Conservation (phyloP, 2,329 filamentous ascomycete genomes). For the Knufia fluminis region DNA sequence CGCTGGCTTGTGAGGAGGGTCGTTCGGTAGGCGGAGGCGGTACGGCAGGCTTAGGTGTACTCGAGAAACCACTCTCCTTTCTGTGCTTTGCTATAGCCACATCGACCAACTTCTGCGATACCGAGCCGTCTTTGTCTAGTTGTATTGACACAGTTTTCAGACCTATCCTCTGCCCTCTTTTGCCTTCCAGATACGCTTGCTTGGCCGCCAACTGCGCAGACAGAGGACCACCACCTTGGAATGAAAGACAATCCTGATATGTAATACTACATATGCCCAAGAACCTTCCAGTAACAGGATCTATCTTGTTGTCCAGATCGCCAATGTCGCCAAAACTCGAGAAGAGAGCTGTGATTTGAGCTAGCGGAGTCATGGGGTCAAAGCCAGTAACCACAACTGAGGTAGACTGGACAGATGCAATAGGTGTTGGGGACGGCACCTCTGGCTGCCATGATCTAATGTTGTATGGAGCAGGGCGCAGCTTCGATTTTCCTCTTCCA, state of each 20-base stretch:
- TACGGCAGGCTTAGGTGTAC: conserved; percentile 23
- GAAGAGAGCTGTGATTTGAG: conserved; percentile 67
- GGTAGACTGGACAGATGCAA: conserved; percentile 74
- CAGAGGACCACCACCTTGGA: conserved; percentile 44
- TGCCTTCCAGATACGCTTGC: conserved; percentile 61
- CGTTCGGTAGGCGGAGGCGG: conserved; percentile 20
- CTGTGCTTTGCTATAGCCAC: conserved; percentile 61
- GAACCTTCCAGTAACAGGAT: conserved; percentile 88
- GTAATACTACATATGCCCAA: conserved; percentile 87
- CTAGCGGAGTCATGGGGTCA: conserved; percentile 53
- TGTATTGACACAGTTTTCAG: conserved; percentile 69
- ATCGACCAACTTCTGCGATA: conserved; percentile 70
- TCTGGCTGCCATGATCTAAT: conserved; percentile 77
- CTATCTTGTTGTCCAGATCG: conserved; percentile 85
- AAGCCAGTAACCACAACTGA: conserved; percentile 95
- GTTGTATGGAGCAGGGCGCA: conserved; percentile 66
- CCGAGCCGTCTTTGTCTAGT: conserved; percentile 78
- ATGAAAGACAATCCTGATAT: conserved; percentile 62
- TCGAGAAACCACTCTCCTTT: conserved; percentile 36
- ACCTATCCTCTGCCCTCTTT: conserved; percentile 72
- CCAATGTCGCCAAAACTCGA: conserved; percentile 77
- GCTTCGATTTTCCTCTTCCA: conserved; percentile 60
- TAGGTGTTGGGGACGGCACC: conserved; percentile 68
- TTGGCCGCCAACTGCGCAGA: conserved; percentile 73
- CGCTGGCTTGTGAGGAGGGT: conserved; percentile 25